Percentiles rank a stretch among this genome's conserved stretches.
Conservation (phyloP, 2,329 filamentous ascomycete species). For the Cytospora chrysosperma region DNA sequence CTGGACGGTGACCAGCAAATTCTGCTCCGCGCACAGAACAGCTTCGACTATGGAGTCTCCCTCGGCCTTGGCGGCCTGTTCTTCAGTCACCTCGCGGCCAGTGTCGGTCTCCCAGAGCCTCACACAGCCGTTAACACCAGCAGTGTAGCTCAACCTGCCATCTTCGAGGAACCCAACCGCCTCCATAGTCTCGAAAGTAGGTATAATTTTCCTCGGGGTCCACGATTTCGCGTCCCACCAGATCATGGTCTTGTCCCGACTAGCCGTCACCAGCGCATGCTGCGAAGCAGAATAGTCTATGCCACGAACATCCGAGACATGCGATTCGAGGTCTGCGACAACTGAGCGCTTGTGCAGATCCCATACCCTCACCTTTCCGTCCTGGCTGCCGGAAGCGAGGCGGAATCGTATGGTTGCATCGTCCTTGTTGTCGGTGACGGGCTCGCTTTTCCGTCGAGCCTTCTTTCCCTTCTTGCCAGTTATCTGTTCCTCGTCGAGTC, state of each 20-base stretch:
- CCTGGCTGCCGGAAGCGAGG: slow-evolving; percentile 87
- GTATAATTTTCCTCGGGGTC: slow-evolving; percentile 78
- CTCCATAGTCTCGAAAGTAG: slow-evolving; percentile 83
- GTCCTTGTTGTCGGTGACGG: slow-evolving; percentile 41
- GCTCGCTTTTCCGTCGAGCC: slow-evolving; percentile 45
- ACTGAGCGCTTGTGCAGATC: slow-evolving; percentile 81
- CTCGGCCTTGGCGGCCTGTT: slow-evolving; percentile 63
- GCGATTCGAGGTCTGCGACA: slow-evolving; percentile 78
- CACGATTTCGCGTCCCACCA: slow-evolving; percentile 87
- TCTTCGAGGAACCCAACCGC: slow-evolving; percentile 74
- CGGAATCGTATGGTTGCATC: slow-evolving; percentile 60
- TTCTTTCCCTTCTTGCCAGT: slow-evolving; percentile 39
- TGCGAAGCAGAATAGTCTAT: slow-evolving; percentile 77
- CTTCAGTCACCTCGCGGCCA: slow-evolving; percentile 75
- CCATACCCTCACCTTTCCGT: slow-evolving; percentile 90
- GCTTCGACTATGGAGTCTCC: slow-evolving; percentile 69
- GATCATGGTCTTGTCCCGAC: slow-evolving; percentile 90
- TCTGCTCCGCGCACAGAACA: slow-evolving; percentile 62
- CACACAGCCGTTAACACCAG: slow-evolving; percentile 77
- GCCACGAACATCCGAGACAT: slow-evolving; percentile 90
- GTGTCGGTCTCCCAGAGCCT: slow-evolving; percentile 79
- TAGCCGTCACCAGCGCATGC: slow-evolving; percentile 76
- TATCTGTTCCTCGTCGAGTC: slow-evolving; percentile 43
- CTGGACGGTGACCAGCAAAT: slow-evolving; percentile 78
- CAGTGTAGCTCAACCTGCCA: slow-evolving; percentile 75